These are phyloP conservation scores for Clonostachys solani DNA, from an alignment of 2,329 filamentous ascomycete species.

Conservation along the genomic window DNA sequence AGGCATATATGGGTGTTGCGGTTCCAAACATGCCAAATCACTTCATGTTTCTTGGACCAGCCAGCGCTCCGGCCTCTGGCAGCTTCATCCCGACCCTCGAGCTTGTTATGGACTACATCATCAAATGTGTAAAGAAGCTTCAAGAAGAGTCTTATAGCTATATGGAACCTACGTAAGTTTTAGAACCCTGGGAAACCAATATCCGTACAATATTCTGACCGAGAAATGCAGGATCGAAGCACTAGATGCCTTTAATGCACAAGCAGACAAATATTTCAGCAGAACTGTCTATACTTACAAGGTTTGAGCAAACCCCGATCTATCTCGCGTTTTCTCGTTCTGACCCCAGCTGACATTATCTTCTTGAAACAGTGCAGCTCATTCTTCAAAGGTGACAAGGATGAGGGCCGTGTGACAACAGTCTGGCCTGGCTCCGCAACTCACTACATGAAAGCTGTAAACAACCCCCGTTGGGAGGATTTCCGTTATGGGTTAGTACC, in stretches of 20 bases:
- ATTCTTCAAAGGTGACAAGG: background rate
- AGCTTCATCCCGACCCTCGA: slow-evolving; percentile 45
- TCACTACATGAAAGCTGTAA: background rate
- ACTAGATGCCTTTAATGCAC: slow-evolving; percentile 41
- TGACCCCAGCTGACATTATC: no score
- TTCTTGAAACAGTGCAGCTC: background rate
- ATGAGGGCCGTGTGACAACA: background rate
- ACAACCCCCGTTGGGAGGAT: background rate
- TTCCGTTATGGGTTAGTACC: background rate
- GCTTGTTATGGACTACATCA: slow-evolving; percentile 47
- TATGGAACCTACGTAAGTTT: slow-evolving; percentile 37
- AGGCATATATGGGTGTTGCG: slow-evolving; percentile 46
- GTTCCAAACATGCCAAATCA: slow-evolving; percentile 43
- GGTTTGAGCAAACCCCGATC: no score
- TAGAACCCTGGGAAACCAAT: no score
- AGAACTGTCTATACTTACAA: slow-evolving; percentile 24
- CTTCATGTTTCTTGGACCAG: slow-evolving; percentile 3
- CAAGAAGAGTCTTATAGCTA: slow-evolving; percentile 27
- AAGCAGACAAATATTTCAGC: slow-evolving; percentile 45
- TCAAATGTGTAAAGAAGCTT: slow-evolving; percentile 39
- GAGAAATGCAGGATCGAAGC: slow-evolving; percentile 9
- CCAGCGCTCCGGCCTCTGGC: slow-evolving; percentile 43
- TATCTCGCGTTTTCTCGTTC: no score
- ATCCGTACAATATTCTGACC: no score
- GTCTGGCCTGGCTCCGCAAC: background rate